Evolutionary conservation across 768 basidiomycete genomes (phyloP).

Genomic region (Wakefieldia striispora): DNA sequence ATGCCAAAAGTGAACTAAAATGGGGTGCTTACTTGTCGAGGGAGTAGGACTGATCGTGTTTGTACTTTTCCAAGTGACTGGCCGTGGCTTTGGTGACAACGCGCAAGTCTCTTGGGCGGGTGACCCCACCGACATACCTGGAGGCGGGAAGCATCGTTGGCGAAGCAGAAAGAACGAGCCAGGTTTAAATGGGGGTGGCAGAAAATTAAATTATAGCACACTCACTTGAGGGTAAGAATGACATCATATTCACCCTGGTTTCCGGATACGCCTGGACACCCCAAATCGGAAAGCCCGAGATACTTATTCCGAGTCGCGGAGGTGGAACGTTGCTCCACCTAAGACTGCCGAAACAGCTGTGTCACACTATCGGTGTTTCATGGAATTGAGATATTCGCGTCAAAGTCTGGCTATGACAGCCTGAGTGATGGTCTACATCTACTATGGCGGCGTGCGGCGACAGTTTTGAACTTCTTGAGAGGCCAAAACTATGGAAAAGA

Average conservation of each 20-base stretch:
- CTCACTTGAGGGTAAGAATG: slow-evolving; percentile 8
- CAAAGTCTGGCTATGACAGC: no score
- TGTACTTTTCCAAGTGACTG: slow-evolving; percentile 28
- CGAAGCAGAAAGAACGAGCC: neutral
- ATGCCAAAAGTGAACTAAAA: slow-evolving; percentile 32
- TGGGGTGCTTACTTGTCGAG: slow-evolving; percentile 37
- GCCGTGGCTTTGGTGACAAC: slow-evolving; percentile 37
- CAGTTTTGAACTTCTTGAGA: no score
- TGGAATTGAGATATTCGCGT: neutral
- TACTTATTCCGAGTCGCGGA: neutral
- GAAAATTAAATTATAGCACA: neutral
- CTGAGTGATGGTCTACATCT: no score
- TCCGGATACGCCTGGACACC: neutral
- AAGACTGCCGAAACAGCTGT: neutral
- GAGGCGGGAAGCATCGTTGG: slow-evolving; percentile 15
- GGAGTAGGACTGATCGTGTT: slow-evolving; percentile 30
- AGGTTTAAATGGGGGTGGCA: slow-evolving; percentile 10
- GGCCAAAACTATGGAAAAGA: no score
- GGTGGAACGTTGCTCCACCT: neutral
- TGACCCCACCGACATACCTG: slow-evolving; percentile 41
- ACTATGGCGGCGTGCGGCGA: neutral
- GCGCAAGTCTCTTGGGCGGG: slow-evolving; percentile 37
- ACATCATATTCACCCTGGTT: slow-evolving; percentile 21
- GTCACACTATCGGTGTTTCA: neutral
- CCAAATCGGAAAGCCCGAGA: neutral